Base-by-base conservation (phyloP, 2,329 filamentous ascomycete species). In the Ceratocystis variospora region DNA sequence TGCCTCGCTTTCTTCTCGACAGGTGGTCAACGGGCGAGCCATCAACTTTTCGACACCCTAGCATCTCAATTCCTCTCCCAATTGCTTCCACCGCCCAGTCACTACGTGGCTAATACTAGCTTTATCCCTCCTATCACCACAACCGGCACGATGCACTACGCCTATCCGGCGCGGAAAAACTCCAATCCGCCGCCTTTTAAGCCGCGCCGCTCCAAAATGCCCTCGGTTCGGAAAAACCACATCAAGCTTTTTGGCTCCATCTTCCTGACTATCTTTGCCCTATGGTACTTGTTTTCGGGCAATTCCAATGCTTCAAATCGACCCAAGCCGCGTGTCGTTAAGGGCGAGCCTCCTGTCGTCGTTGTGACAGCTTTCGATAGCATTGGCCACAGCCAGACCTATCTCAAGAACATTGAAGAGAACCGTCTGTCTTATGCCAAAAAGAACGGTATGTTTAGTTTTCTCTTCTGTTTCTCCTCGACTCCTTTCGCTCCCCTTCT, bases 381-480 rank as follows among this genome's bases (percentile, higher is more conserved):
- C 63, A 59, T 53, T 31, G 67, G 65, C 31, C 65, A 70, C 73
- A 81, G 85, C 67, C 78, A 80, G 63, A 79, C 76, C 48, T 95
- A 93, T 76, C 79, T 87, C 66, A 80, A 87, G 67, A 84, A 84
- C 71, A 83, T 99, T 69, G 87, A 85, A 73, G 83, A 89, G 71
- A 99, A 99, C 75, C 81, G 94, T 71, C 81, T 87, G 72, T 82
- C 88, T 69, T 99, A 97, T 76, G 94, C 93, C 6, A 82, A 83
- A 70, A 87, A 84, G 73, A 91, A 97, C 77, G 93, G 92, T 96
- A 82, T 72, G 81, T 46, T 45, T 25, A 4, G 1, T 50, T 33
- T 44, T 48, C 61, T 28, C 17, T 48, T 59, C 41, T 19, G n/a
- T 63, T 33, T 33, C 25, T 48, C 44, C 33, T 63, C 45, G 17